phyloP scores from a whole-genome alignment of 1,139 yeast genomes.

The Debaryomyces robertsiae region DNA sequence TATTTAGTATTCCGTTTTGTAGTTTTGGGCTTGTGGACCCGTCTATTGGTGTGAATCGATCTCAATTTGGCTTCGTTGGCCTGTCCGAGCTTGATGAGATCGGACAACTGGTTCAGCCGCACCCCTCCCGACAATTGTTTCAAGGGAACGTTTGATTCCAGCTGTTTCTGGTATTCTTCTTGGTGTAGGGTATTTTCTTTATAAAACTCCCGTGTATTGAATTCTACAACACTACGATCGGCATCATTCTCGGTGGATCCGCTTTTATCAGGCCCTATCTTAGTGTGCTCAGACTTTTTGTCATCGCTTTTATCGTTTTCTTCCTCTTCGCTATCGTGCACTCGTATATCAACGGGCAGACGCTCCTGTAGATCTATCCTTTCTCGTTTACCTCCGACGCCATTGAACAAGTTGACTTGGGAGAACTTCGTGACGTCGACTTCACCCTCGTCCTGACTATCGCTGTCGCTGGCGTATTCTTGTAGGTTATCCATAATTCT shows the following conservation, averaged over 20 bases:
- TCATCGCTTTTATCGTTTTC: not conserved
- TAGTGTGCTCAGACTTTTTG: not conserved
- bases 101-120: constrained; percentile 7
- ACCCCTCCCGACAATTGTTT: constrained; percentile 3
- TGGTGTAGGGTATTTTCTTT: constrained; percentile 4
- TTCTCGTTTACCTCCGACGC: not conserved
- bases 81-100: constrained; percentile 6
- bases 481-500: constrained; percentile 5
- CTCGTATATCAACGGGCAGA: constrained; percentile 1
- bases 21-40: constrained; percentile 7
- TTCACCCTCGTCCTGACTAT: not conserved
- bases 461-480: constrained; percentile 7
- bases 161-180: constrained; percentile 2
- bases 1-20: constrained; percentile 2
- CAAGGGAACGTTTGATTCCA: constrained; percentile 8
- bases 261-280: not conserved
- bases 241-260: not conserved
- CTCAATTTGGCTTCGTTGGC: constrained; percentile 6
- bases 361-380: not conserved
- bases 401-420: constrained; percentile 1
- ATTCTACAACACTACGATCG: not conserved
- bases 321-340: not conserved
- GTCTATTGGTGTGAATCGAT: constrained; percentile 1
- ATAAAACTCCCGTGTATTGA: constrained; percentile 4
- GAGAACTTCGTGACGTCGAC: not conserved